Base-by-base conservation (phyloP, 768 basidiomycete species). In the Dacryopinax primogenitus region DNA sequence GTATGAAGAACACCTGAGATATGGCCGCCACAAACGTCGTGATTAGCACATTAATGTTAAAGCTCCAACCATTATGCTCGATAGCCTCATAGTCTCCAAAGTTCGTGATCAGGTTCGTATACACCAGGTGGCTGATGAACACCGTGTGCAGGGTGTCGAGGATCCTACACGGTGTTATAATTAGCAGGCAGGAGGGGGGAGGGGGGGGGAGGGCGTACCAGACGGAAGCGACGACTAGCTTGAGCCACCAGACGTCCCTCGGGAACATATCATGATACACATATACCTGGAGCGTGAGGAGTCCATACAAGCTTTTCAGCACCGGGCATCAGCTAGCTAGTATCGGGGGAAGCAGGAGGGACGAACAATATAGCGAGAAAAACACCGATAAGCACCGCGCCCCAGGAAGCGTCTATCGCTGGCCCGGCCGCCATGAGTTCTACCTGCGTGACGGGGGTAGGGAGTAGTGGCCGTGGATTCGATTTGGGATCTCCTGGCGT, bases 121-220 rank as follows among this genome's bases (percentile, higher is more conserved):
- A 58, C 26, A 58, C 32, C 51, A 58, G 26, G 51, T 58, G 51
- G 13, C 26, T 28, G 23, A 58, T 58, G 26, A 32, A 26, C 11
- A 58, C 32, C 3, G 51, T 58, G 51, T 58, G 51, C 3, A 58
- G 51, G 51, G 51, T 58, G 51, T 58, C 51, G 51, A 58, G 51
- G 51, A 58, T 58, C 51, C 51, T 58, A 18, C 11, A 30, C 26
- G 51, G 45, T 9, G 45, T 13, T 21, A 26, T 12, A 23, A 23
- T 47, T 21, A 47, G 45, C 45, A 21, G n/a, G 13, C 45, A 23
- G 45, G 45, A 47, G 45, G 23, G 45, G 45, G 23, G 45, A 11
- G 45, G 45, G 23, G 45, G 11, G 45, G 26, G 51, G 30, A 30
- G 26, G 51, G 32, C 51, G 26, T 15, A 58, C 51, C 51, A 58